Base-by-base conservation (phyloP, 2,329 filamentous ascomycete species). In the Ceratocystis colombiana region DNA sequence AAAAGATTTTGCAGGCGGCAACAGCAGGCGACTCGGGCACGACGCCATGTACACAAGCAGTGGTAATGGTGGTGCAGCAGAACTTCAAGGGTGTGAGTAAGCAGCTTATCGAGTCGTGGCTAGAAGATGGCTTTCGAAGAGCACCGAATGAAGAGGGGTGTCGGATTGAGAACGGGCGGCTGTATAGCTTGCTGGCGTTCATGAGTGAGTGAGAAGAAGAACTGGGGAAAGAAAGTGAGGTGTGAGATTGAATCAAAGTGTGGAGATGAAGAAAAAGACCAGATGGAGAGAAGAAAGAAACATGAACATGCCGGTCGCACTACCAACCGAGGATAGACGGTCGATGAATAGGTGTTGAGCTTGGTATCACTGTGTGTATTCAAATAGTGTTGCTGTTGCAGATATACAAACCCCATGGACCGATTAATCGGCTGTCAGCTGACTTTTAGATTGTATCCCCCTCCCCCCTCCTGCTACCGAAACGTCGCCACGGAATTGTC, bases 31-130 rank as follows among this genome's bases (percentile, higher is more conserved):
- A 59, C 6, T 59, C 63, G 25, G 66, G 66, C n/a, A 76, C 74
- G 2, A 74, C 72, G 0, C 70, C 70, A 3, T 76, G 74, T 66
- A 69, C 69, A 1, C 72, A 73, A 22, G 75, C 75, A 4, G 74
- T 73, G 50, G 66, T 70, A 1, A 71, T 76, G 48, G 72, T 76
- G 25, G 63, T 70, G 45, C 70, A 75, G 67, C 71, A 73, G 53
- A 74, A 75, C 62, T 72, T 71, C 67, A 70, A 70, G 45, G 71
- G 71, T 7, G 61, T 73, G 20, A 71, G 69, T 10, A 50, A 59
- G 5, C 22, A 30, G 20, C 61, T 62, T 20, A 69, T 74, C n/a
- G 66, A 65, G 44, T 57, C 62, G 15, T 74, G 70, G 71, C 68
- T 75, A 8, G 68, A 70, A 57, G 67, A 68, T 17, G 73, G 73